phyloP scores from a whole-genome alignment of 202 grass and related monocot species.

The Eragrostis tef region DNA sequence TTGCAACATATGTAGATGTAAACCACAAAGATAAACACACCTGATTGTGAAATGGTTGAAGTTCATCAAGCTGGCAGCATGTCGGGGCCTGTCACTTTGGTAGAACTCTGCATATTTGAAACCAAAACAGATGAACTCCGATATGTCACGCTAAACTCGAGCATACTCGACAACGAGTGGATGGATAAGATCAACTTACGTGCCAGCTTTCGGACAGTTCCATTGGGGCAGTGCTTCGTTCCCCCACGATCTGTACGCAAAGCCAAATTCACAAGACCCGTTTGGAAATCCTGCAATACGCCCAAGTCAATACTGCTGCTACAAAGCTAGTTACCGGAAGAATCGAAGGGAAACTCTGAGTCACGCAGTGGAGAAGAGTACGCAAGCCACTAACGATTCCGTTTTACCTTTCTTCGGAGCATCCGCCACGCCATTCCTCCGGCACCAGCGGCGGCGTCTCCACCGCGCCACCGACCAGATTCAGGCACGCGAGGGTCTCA shows the following conservation, averaged over 20 bases:
- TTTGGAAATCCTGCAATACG: slow-evolving; percentile 43
- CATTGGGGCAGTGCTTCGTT: slow-evolving; percentile 35
- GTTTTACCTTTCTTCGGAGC: slow-evolving; percentile 53
- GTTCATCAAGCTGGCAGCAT: slow-evolving; percentile 2
- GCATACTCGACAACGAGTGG: background rate
- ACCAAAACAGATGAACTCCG: slow-evolving; percentile 20
- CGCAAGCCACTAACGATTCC: background rate
- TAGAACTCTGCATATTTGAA: slow-evolving; percentile 46
- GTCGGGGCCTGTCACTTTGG: background rate
- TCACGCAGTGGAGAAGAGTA: background rate
- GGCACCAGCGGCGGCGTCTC: background rate
- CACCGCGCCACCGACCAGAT: slow-evolving; percentile 10
- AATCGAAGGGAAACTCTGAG: background rate
- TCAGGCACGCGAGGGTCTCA: background rate
- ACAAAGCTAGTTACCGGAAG: background rate
- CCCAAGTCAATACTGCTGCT: background rate
- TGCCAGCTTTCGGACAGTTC: slow-evolving; percentile 30
- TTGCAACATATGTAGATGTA: slow-evolving; percentile 7
- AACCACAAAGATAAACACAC: slow-evolving; percentile 29
- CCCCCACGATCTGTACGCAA: slow-evolving; percentile 26
- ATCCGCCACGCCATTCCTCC: slow-evolving; percentile 58
- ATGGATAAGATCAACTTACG: slow-evolving; percentile 29
- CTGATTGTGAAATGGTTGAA: slow-evolving; percentile 49
- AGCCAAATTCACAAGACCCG: slow-evolving; percentile 42
- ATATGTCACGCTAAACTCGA: background rate